Evolutionary conservation across 768 basidiomycete genomes (phyloP).

Genomic region (Boletus tylopilopsis): DNA sequence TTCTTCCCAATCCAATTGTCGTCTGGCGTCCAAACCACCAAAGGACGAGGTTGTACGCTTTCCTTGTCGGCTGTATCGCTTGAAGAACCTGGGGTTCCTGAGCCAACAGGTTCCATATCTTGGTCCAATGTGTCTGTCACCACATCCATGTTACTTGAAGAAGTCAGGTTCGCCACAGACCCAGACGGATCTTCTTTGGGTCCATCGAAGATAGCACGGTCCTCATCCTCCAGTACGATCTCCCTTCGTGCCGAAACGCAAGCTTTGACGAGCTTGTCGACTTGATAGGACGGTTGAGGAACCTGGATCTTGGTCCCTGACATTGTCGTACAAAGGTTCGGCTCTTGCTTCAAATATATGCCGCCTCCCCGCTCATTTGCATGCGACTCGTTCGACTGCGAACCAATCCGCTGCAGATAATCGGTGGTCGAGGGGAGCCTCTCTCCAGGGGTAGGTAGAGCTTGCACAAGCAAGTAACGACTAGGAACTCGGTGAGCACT

Average conservation of each 20-base stretch:
- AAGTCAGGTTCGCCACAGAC: background rate
- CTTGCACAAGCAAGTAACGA: conserved; percentile 59
- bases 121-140: background rate
- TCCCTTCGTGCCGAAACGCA: conserved; percentile 39
- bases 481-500: conserved; percentile 26
- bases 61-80: background rate
- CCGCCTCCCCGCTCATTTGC: conserved; percentile 8
- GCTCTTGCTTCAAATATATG: conserved; percentile 50
- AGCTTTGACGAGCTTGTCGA: conserved; percentile 44
- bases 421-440: too few species aligned
- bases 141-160: background rate
- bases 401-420: too few species aligned
- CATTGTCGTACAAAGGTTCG: conserved; percentile 7
- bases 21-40: conserved; percentile 52
- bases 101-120: too few species aligned
- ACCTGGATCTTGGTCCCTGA: conserved; percentile 40
- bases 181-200: background rate
- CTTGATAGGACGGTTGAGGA: conserved; percentile 54
- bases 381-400: background rate
- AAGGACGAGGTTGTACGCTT: background rate
- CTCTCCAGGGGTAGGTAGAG: too few species aligned
- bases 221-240: conserved; percentile 49
- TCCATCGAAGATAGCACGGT: conserved; percentile 41
- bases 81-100: background rate
- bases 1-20: conserved; percentile 43